These are phyloP conservation scores for Penicillium soppii DNA, from an alignment of 495 filamentous ascomycete genomes.

Conservation along the genomic window DNA sequence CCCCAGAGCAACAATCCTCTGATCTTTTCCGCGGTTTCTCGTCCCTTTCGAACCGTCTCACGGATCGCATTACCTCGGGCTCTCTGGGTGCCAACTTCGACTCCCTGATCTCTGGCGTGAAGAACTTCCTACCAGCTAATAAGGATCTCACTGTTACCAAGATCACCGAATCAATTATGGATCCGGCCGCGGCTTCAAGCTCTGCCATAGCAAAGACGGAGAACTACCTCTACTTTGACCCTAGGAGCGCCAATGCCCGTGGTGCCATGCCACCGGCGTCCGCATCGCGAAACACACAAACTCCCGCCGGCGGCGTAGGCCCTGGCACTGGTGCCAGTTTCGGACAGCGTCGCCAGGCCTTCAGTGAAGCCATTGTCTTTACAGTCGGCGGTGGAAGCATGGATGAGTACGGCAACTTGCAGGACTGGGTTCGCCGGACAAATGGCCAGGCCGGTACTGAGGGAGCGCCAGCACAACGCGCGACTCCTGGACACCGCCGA, in stretches of 20 bases:
- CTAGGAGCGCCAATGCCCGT: constrained; percentile 85
- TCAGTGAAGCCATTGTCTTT: constrained; percentile 94
- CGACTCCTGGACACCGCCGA: constrained; percentile 48
- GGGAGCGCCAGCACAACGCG: constrained; percentile 46
- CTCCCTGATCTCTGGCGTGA: constrained; percentile 93
- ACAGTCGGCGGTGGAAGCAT: constrained; percentile 96
- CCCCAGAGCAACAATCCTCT: constrained; percentile 63
- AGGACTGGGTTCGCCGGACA: constrained; percentile 88
- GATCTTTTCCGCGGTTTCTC: constrained; percentile 86
- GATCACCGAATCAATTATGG: constrained; percentile 98
- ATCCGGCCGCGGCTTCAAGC: constrained; percentile 82
- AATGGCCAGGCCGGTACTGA: constrained; percentile 52
- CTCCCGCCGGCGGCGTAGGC: constrained; percentile 46
- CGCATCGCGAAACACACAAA: constrained; percentile 52
- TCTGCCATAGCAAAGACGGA: constrained; percentile 96
- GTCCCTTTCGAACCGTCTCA: constrained; percentile 83
- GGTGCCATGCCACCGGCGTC: constrained; percentile 82
- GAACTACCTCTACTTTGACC: constrained; percentile 98
- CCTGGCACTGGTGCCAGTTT: constrained; percentile 82
- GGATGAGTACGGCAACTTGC: constrained; percentile 98
- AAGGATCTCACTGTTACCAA: constrained; percentile 95
- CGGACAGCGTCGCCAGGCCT: constrained; percentile 89
- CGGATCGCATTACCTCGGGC: constrained; percentile 89
- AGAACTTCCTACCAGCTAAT: constrained; percentile 95
- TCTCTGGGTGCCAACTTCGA: constrained; percentile 90